These are phyloP conservation scores for Striga hermonthica DNA, from an alignment of 305 asterid species.

Conservation along the genomic window DNA sequence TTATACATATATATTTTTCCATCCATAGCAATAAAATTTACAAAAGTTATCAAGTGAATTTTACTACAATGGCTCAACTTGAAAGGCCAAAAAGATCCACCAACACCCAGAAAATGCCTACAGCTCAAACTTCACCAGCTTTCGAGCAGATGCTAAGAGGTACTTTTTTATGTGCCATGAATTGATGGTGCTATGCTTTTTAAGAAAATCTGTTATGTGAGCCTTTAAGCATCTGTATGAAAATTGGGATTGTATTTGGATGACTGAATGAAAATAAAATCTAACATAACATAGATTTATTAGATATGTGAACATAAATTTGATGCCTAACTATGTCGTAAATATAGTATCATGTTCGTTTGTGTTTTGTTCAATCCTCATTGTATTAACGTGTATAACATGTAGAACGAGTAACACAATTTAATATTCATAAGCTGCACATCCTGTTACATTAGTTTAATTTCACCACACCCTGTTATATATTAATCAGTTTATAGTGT, in stretches of 20 bases:
- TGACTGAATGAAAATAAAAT: no score
- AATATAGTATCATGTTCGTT: no score
- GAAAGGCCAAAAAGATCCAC: constrained; percentile 38
- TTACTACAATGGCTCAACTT: constrained; percentile 53
- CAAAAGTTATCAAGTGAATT: constrained; percentile 6
- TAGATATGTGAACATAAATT: no score
- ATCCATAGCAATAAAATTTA: constrained; percentile 12
- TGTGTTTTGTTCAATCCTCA: no score
- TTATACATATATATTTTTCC: constrained; percentile 23
- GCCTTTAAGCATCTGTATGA: not conserved
- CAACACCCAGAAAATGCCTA: constrained; percentile 42
- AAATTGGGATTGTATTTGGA: not conserved
- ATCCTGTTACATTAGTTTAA: no score
- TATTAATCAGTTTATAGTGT: no score
- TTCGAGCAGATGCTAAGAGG: constrained; percentile 68
- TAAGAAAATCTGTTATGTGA: not conserved
- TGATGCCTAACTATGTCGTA: no score
- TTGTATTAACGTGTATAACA: no score
- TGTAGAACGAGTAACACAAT: no score
- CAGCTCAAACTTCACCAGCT: constrained; percentile 47
- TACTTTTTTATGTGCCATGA: constrained; percentile 24
- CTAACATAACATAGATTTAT: no score
- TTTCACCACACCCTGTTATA: no score
- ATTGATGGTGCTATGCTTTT: not conserved
- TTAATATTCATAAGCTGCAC: no score